These are phyloP conservation scores for Beauveria brongniartii DNA, from an alignment of 2,329 filamentous ascomycete genomes.

Conservation along the genomic window DNA sequence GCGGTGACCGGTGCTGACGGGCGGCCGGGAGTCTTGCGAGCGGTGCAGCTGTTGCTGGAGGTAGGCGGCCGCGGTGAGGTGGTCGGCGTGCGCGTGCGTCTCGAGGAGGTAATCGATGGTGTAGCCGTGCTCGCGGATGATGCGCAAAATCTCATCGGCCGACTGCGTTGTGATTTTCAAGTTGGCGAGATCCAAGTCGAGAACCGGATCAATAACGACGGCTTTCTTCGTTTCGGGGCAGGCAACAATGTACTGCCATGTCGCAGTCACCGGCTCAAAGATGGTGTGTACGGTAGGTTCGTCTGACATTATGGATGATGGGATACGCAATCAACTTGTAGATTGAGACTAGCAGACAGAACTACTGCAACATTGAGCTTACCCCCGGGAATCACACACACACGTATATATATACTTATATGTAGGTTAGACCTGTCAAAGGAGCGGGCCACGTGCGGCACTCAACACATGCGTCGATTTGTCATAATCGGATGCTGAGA, in stretches of 20 bases:
- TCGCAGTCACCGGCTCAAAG: constrained; percentile 36
- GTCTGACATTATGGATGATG: neutral
- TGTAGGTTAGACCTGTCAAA: neutral
- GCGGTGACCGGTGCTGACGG: constrained; percentile 31
- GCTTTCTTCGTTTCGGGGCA: constrained; percentile 40
- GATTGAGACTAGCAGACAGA: neutral
- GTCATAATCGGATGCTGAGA: neutral
- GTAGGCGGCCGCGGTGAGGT: constrained; percentile 51
- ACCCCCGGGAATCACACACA: too few species aligned
- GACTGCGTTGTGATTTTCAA: constrained; percentile 31
- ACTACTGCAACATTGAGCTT: too few species aligned
- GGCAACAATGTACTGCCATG: constrained; percentile 54
- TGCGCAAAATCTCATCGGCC: constrained; percentile 42
- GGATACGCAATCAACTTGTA: neutral
- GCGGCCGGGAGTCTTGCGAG: constrained; percentile 27
- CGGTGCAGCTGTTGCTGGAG: constrained; percentile 38
- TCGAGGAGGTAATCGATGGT: constrained; percentile 47
- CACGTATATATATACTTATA: neutral
- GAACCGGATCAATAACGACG: constrained; percentile 54
- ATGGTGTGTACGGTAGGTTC: constrained; percentile 23
- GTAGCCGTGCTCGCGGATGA: constrained; percentile 38
- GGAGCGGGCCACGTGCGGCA: neutral
- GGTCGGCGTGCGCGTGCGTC: constrained; percentile 55
- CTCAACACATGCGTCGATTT: neutral
- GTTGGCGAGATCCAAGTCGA: constrained; percentile 43